Percentiles rank a stretch among this genome's conserved stretches.
phyloP scores from a whole-genome alignment of 371 early-diverging fungal species.

The Homolaphlyctis polyrhiza region DNA sequence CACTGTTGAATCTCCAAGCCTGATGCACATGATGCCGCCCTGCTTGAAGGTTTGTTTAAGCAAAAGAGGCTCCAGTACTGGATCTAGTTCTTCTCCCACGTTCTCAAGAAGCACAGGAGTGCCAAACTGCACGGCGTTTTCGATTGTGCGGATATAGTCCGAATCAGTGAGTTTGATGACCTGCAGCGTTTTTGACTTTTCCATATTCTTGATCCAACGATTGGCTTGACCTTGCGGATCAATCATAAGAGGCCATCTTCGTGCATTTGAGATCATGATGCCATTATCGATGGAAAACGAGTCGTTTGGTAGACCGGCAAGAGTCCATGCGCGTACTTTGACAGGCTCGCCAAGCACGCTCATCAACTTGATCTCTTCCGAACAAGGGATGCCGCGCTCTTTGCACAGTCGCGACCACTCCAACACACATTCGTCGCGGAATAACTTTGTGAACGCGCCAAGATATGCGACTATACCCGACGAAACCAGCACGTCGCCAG shows the following conservation, averaged over 20 bases:
- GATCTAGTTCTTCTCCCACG: constrained; percentile 47
- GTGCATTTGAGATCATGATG: constrained; percentile 41
- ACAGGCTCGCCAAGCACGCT: constrained; percentile 45
- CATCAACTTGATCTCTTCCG: constrained; percentile 35
- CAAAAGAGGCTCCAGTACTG: constrained; percentile 48
- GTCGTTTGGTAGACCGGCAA: constrained; percentile 50
- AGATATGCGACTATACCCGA: constrained; percentile 49
- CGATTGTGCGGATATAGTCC: constrained; percentile 47
- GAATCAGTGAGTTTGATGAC: constrained; percentile 46
- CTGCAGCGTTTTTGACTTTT: constrained; percentile 40
- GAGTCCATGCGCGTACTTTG: constrained; percentile 42
- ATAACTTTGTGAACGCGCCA: constrained; percentile 49
- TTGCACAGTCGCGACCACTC: constrained; percentile 37
- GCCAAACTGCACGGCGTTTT: constrained; percentile 53
- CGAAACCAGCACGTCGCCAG: constrained; percentile 48
- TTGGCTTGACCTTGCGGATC: constrained; percentile 56
- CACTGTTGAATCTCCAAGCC: constrained; percentile 48
- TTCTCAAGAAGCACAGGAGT: constrained; percentile 50
- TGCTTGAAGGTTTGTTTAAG: constrained; percentile 53
- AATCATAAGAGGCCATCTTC: constrained; percentile 52
- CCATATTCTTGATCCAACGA: constrained; percentile 52
- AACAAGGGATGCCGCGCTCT: constrained; percentile 42
- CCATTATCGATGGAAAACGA: constrained; percentile 51
- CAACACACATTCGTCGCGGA: constrained; percentile 41
- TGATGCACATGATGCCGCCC: constrained; percentile 48